Base-by-base conservation (phyloP, 148 eudicot species). In the Dysphania ambrosioides region DNA sequence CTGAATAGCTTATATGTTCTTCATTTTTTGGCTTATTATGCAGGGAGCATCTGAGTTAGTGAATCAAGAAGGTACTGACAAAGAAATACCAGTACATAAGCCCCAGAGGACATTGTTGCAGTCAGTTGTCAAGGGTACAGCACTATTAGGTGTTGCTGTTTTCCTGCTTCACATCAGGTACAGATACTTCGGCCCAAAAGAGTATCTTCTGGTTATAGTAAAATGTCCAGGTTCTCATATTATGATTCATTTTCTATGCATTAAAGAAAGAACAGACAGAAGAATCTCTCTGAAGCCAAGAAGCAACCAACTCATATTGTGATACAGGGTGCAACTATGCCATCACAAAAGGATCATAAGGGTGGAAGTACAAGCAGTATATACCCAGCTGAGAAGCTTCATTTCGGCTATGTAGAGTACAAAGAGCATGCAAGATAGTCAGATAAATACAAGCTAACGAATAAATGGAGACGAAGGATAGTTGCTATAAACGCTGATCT, bases 91-190 rank as follows among this genome's bases (percentile, higher is more conserved):
- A 55, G 35, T 26, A 6, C 76, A 35, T 41, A 85, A 87, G 74
- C 82, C 80, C 15, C 77, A 62, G 13, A 74, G 71, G 71, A 88
- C 40, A 67, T 34, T 88, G 67, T 67, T 90, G 77, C 84, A 84
- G 72, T 78, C 89, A 78, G 85, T 90, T 65, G 79, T 79, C 62
- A 81, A 80, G 86, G 92, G 92, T 76, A 88, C 92, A 6, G 90
- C 96, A 41, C 66, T 90, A 72, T 72, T 86, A 68, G 96, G 96
- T 49, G 65, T 84, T 73, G 74, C 89, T 73, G 83, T 81, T 82
- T 78, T 90, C 83, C 79, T 88, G 82, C 83, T 88, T 59, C 89
- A 81, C 69, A 72, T 90, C 81, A 90, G 90, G 96, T 90, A 34
- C 32, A 65, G 36, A 24, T 24, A 15, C 31, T 15, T 16, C 29